Conservation (phyloP, 805 yeast species). For the Saturnispora bothae region DNA sequence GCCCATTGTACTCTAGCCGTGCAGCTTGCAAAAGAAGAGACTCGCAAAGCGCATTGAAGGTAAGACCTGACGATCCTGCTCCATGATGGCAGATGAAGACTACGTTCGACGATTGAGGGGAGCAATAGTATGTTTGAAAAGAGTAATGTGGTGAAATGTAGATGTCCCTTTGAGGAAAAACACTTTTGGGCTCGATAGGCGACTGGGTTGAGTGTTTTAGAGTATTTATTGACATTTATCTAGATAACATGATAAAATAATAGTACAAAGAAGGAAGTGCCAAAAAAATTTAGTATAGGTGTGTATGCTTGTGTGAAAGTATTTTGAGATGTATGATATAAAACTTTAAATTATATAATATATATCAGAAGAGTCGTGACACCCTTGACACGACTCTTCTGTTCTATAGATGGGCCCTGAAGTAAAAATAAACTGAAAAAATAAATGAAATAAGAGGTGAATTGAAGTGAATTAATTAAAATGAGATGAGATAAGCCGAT, state of each 20-base stretch:
- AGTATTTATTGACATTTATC: no score
- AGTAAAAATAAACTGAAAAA: not conserved
- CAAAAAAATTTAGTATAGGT: no score
- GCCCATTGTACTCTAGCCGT: slow-evolving; percentile 20
- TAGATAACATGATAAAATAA: no score
- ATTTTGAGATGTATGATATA: no score
- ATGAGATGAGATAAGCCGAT: not conserved
- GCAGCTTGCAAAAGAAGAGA: slow-evolving; percentile 31
- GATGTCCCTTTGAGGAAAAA: slow-evolving; percentile 22
- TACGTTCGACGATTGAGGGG: slow-evolving; percentile 30
- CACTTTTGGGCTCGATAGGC: not conserved
- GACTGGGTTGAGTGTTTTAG: not conserved
- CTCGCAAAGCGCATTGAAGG: slow-evolving; percentile 52
- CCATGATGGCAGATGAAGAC: slow-evolving; percentile 82
- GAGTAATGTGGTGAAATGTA: slow-evolving; percentile 15
- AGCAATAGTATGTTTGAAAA: slow-evolving; percentile 48
- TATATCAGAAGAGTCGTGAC: no score
- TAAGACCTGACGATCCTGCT: slow-evolving; percentile 80
- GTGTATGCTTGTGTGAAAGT: no score
- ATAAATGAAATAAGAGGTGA: not conserved
- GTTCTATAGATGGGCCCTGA: no score
- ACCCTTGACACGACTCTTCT: no score
- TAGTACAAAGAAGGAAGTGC: no score
- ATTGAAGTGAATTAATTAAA: not conserved
- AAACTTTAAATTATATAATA: no score